phyloP scores from a whole-genome alignment of 2,329 filamentous ascomycete genomes.

The Sporothrix mexicana region DNA sequence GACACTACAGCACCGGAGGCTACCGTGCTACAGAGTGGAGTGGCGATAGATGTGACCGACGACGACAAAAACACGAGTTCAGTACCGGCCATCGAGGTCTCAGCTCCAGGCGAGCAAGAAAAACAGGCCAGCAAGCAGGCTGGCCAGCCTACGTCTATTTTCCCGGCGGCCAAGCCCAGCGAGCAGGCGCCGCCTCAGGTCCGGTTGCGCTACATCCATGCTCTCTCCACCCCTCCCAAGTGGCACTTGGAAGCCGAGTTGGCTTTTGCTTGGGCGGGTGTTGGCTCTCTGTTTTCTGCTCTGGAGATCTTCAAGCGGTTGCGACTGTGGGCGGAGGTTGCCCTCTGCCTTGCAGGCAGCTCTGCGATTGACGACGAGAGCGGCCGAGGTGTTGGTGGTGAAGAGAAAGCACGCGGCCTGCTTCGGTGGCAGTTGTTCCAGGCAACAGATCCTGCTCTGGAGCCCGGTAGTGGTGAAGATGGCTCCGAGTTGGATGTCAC shows the following conservation, averaged over 20 bases:
- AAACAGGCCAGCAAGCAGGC: slow-evolving; percentile 51
- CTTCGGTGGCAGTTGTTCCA: slow-evolving; percentile 81
- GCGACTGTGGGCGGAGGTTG: slow-evolving; percentile 92
- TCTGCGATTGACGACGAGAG: slow-evolving; percentile 63
- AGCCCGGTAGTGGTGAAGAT: slow-evolving; percentile 49
- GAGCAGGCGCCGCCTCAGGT: slow-evolving; percentile 81
- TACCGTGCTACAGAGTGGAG: slow-evolving; percentile 28
- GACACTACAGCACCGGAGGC: slow-evolving; percentile 64
- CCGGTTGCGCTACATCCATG: slow-evolving; percentile 82
- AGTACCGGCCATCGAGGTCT: slow-evolving; percentile 56
- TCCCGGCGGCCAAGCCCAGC: slow-evolving; percentile 74
- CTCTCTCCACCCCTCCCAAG: slow-evolving; percentile 79
- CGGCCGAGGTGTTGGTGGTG: slow-evolving; percentile 62
- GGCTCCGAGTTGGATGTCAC: slow-evolving; percentile 63
- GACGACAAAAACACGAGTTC: slow-evolving; percentile 41
- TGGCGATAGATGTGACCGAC: not conserved
- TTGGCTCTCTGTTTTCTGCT: slow-evolving; percentile 86
- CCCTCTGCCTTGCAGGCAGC: slow-evolving; percentile 77
- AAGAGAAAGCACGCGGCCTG: slow-evolving; percentile 80
- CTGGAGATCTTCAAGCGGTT: slow-evolving; percentile 95
- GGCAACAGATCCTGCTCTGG: slow-evolving; percentile 53
- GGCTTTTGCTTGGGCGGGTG: slow-evolving; percentile 86
- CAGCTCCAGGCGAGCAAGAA: slow-evolving; percentile 44
- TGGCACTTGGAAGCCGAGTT: slow-evolving; percentile 97
- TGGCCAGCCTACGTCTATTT: slow-evolving; percentile 72